Base-by-base conservation (phyloP, 768 basidiomycete genomes). In the Pleurotus djamor region DNA sequence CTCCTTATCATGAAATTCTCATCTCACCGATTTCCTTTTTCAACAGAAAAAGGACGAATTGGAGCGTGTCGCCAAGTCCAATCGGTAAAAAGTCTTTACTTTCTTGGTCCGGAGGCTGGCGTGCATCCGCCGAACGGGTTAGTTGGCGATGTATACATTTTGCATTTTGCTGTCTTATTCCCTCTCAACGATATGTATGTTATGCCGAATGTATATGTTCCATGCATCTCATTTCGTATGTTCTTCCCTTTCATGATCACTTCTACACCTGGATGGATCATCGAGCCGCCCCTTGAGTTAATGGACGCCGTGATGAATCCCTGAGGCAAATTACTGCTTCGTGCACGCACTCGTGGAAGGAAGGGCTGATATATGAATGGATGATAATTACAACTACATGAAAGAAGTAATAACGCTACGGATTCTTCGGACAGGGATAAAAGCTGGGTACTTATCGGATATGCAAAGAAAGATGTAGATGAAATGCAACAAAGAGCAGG, bases 61-160 rank as follows among this genome's bases (percentile, higher is more conserved):
- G 65, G 96, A 99, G 84, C 96, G 96, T 84, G 97, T 99, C 59
- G 97, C 97, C 82, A 98, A 98, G 83, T 97, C 95, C 78, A 99
- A 99, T 83, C 93, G 96, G 86, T 99, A 86, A 93, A 88, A 56
- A 9, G 38, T 41, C 38, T n/a, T 9, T n/a, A 10, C 9, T 41
- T 4, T 41, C 38, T 41, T 41, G 21, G 21, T 41, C 38, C 4
- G 38, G 10, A 10, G 38, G 38, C 10, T 41, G 38, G 38, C 21
- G 21, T 28, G 21, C 21, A 28, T 28, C 21, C 21, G 21, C 21
- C 21, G 21, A 28, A 28, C 21, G 21, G 21, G 21, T 28, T 28
- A 28, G 21, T 28, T 28, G 21, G 21, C 21, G 21, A 28, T 28
- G 21, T 28, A 28, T 28, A 28, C 21, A 28, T 28, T 28, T 28